phyloP scores from a whole-genome alignment of 352 stramenopile genomes.

The Blastocystis sp. region DNA sequence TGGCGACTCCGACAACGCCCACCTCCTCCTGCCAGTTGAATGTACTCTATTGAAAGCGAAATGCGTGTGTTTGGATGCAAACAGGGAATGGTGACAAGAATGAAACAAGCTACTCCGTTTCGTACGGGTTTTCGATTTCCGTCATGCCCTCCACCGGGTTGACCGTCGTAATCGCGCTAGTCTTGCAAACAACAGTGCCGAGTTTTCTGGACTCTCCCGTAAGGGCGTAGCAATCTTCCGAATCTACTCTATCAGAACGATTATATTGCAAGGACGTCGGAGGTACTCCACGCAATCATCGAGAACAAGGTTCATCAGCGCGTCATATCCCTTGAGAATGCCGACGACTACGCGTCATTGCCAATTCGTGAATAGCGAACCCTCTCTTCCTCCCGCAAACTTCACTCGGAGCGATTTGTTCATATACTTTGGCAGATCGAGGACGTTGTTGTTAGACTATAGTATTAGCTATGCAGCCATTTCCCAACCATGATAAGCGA shows the following conservation, averaged over 20 bases:
- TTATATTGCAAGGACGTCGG: constrained; percentile 74
- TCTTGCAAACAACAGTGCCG: constrained; percentile 86
- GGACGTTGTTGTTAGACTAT: no score
- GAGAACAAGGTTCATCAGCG: constrained; percentile 92
- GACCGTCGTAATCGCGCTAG: constrained; percentile 78
- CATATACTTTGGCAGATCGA: constrained; percentile 76
- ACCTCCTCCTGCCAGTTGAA: neutral
- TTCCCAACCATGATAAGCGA: no score
- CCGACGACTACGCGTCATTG: constrained; percentile 77
- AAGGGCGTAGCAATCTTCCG: constrained; percentile 82
- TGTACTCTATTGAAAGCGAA: constrained; percentile 21
- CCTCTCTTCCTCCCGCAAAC: constrained; percentile 86
- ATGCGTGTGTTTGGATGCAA: constrained; percentile 10
- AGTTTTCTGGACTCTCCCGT: constrained; percentile 86
- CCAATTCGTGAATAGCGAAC: constrained; percentile 19
- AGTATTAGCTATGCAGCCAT: no score
- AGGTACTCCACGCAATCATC: constrained; percentile 91
- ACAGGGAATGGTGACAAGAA: neutral
- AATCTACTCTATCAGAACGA: constrained; percentile 74
- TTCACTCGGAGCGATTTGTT: constrained; percentile 89
- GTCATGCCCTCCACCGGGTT: constrained; percentile 78
- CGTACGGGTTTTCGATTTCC: constrained; percentile 79
- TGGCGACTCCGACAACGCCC: neutral
- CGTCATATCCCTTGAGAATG: constrained; percentile 89
- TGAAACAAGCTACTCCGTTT: constrained; percentile 12